These are phyloP conservation scores for Stylosanthes scabra DNA, from an alignment of 331 rosid species.

Conservation along the genomic window DNA sequence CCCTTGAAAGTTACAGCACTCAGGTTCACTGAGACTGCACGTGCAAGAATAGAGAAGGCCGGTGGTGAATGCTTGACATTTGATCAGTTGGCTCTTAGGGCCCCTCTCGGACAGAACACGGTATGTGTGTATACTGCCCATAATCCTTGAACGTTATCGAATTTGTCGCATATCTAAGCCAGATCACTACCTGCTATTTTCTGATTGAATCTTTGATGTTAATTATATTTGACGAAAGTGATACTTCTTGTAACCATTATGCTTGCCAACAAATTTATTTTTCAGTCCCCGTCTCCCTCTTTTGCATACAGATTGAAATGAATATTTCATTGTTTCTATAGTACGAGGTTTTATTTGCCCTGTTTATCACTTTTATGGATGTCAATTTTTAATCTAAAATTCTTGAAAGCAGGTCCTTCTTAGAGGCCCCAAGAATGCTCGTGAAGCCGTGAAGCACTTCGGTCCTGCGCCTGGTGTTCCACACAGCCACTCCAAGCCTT, in stretches of 20 bases:
- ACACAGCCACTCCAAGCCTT: constrained; percentile 91
- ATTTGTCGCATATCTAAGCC: not conserved
- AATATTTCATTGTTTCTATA: not conserved
- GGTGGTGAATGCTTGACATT: constrained; percentile 93
- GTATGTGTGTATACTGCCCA: constrained; percentile 43
- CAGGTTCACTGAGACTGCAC: constrained; percentile 84
- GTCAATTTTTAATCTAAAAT: not conserved
- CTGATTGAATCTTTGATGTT: not conserved
- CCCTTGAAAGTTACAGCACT: constrained; percentile 79
- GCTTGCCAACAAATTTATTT: not conserved
- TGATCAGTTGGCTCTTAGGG: constrained; percentile 82
- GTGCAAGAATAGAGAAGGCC: constrained; percentile 93
- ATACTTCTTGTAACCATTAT: not conserved
- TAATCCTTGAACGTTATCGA: not conserved
- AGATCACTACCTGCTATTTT: not conserved
- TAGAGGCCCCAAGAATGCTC: constrained; percentile 91
- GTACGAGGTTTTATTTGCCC: not conserved
- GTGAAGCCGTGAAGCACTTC: constrained; percentile 95
- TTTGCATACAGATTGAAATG: not conserved
- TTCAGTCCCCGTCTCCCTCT: not conserved
- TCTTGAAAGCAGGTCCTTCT: constrained; percentile 71
- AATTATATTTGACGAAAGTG: not conserved
- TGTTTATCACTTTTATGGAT: not conserved
- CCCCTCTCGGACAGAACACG: constrained; percentile 87
- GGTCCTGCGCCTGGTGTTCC: constrained; percentile 99